Evolutionary conservation across 345 rosid species (phyloP).

Genomic region (Carallia pectinifolia): DNA sequence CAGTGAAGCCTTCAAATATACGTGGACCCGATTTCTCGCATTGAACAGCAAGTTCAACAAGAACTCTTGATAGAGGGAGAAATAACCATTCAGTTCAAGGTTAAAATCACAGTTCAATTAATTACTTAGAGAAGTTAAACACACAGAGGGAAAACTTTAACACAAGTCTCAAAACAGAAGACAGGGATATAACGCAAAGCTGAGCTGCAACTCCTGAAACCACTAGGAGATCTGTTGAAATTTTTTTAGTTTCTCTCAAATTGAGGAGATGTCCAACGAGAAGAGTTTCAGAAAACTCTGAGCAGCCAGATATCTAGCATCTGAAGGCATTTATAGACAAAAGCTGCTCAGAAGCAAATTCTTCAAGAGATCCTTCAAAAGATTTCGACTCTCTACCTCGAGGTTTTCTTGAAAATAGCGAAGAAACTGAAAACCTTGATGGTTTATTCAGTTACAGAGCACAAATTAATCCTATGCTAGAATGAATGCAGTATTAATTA

Average conservation of each 20-base stretch:
- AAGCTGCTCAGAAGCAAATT: neutral
- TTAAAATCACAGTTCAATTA: constrained; percentile 7
- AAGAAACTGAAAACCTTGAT: neutral
- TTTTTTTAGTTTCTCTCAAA: neutral
- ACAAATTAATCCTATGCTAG: constrained; percentile 6
- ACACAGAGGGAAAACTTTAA: neutral
- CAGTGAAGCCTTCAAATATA: constrained; percentile 82
- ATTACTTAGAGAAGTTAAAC: constrained; percentile 3
- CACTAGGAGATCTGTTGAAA: neutral
- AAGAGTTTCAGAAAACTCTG: neutral
- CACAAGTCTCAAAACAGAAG: neutral
- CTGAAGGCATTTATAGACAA: neutral
- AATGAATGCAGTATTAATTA: constrained; percentile 2
- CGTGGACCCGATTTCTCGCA: constrained; percentile 82
- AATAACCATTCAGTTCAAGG: constrained; percentile 12
- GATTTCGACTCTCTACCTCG: neutral
- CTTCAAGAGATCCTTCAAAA: neutral
- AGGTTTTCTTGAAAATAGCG: neutral
- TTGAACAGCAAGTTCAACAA: constrained; percentile 77
- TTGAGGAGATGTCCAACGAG: neutral
- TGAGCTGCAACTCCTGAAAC: neutral
- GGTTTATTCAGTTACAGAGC: constrained; percentile 3
- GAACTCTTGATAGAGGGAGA: constrained; percentile 42
- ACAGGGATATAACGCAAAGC: neutral
- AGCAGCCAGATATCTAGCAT: neutral